phyloP scores from a whole-genome alignment of 1,284 basidiomycete species.

The Megacollybia platyphylla region DNA sequence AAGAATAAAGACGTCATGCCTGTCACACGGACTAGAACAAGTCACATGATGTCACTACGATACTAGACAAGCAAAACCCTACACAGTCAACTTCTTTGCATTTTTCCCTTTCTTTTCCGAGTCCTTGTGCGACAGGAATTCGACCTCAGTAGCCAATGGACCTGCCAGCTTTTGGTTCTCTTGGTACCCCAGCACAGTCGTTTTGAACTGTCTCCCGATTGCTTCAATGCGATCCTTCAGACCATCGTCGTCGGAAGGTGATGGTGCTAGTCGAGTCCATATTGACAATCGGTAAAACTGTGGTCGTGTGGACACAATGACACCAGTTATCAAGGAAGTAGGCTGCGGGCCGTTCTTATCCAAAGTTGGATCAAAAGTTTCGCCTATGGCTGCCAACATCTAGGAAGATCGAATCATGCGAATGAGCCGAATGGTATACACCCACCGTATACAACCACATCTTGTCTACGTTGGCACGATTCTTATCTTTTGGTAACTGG shows the following conservation, averaged over 20 bases:
- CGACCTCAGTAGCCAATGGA: conserved; percentile 83
- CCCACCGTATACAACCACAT: conserved; percentile 96
- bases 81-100: conserved; percentile 65
- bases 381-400: conserved; percentile 96
- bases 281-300: conserved; percentile 96
- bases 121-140: conserved; percentile 91
- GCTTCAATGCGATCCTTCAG: conserved; percentile 62
- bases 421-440: conserved; percentile 4
- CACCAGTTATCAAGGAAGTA: conserved; percentile 80
- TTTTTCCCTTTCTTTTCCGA: conserved; percentile 89
- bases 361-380: conserved; percentile 84
- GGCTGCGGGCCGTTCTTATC: conserved; percentile 34
- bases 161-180: conserved; percentile 69
- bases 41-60: conserved; percentile 2
- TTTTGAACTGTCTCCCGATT: conserved; percentile 79
- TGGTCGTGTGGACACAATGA: conserved; percentile 88
- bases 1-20: background rate
- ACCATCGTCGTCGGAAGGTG: conserved; percentile 34
- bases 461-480: conserved; percentile 72
- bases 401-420: conserved; percentile 18
- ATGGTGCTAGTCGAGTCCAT: conserved; percentile 85
- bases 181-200: conserved; percentile 71
- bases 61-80: conserved; percentile 12
- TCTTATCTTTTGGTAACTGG: conserved; percentile 94
- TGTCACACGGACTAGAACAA: background rate